phyloP scores from a whole-genome alignment of 805 yeast species.

The Metschnikowia sp. region DNA sequence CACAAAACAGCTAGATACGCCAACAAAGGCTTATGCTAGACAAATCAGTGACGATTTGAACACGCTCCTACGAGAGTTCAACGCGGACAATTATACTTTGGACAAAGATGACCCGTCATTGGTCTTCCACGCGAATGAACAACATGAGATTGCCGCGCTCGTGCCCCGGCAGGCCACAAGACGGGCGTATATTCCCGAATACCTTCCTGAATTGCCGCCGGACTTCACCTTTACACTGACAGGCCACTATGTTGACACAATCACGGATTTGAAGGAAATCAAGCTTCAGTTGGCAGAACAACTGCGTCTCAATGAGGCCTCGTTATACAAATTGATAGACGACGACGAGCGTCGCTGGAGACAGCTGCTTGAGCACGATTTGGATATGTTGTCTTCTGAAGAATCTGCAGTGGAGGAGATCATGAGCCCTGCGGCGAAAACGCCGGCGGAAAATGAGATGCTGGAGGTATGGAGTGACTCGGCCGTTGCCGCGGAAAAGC shows the following conservation, averaged over 20 bases:
- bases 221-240: conserved; percentile 87
- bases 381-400: conserved; percentile 12
- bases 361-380: conserved; percentile 24
- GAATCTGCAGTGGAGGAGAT: conserved; percentile 1
- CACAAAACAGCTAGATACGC: conserved; percentile 3
- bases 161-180: conserved; percentile 47
- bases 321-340: conserved; percentile 58
- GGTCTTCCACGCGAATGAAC: conserved; percentile 52
- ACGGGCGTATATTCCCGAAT: conserved; percentile 56
- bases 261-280: conserved; percentile 67
- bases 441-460: conserved; percentile 1
- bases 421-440: conserved; percentile 1
- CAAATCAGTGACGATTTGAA: conserved; percentile 8
- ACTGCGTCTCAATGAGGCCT: conserved; percentile 74
- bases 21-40: conserved; percentile 3
- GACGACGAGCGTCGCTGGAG: conserved; percentile 33
- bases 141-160: conserved; percentile 49
- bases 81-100: conserved; percentile 20
- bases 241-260: conserved; percentile 58
- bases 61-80: conserved; percentile 13
- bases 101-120: conserved; percentile 41
- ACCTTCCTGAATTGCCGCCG: conserved; percentile 89
- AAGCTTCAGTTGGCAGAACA: conserved; percentile 75
- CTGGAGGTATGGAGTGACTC: neutral
- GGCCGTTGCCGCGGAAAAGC: neutral